A percentile compares a stretch with the other conserved stretches of the same genome.
These are phyloP conservation scores for Pseudogymnoascus pannorum DNA, from an alignment of 2,329 filamentous ascomycete genomes.

Conservation along the genomic window DNA sequence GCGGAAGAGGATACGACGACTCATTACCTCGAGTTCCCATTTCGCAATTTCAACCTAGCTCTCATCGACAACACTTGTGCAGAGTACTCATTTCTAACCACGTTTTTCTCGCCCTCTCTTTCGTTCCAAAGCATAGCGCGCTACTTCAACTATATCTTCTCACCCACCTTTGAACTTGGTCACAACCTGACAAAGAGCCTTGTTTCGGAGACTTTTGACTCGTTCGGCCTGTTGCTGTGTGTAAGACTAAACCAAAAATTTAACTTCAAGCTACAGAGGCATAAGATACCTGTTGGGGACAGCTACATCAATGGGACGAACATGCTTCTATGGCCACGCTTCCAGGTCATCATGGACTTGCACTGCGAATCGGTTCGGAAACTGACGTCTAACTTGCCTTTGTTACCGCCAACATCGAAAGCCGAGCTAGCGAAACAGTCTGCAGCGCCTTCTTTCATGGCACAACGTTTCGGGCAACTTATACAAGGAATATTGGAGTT, in stretches of 20 bases:
- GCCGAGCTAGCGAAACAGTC: constrained; percentile 55
- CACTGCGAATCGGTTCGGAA: constrained; percentile 80
- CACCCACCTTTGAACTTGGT: constrained; percentile 80
- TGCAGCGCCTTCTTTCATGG: constrained; percentile 82
- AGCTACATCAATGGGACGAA: constrained; percentile 89
- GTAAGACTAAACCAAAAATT: constrained; percentile 90
- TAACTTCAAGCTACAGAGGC: constrained; percentile 86
- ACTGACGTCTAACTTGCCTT: constrained; percentile 47
- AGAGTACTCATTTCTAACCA: constrained; percentile 88
- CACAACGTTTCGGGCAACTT: constrained; percentile 92
- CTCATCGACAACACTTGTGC: constrained; percentile 89
- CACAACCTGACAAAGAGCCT: constrained; percentile 69
- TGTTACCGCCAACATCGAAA: constrained; percentile 35
- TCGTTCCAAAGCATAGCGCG: constrained; percentile 71
- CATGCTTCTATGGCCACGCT: constrained; percentile 93
- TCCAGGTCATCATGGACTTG: constrained; percentile 88
- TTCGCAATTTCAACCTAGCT: constrained; percentile 90
- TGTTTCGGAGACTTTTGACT: constrained; percentile 70
- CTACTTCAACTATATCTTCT: constrained; percentile 82
- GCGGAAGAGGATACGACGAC: constrained; percentile 82
- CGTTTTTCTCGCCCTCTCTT: constrained; percentile 76
- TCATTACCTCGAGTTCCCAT: constrained; percentile 84
- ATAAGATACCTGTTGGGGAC: constrained; percentile 83
- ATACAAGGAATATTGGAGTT: constrained; percentile 76
- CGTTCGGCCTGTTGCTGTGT: constrained; percentile 79